Base-by-base conservation (phyloP, 257 asterid species). In the Solanum appendiculatum region DNA sequence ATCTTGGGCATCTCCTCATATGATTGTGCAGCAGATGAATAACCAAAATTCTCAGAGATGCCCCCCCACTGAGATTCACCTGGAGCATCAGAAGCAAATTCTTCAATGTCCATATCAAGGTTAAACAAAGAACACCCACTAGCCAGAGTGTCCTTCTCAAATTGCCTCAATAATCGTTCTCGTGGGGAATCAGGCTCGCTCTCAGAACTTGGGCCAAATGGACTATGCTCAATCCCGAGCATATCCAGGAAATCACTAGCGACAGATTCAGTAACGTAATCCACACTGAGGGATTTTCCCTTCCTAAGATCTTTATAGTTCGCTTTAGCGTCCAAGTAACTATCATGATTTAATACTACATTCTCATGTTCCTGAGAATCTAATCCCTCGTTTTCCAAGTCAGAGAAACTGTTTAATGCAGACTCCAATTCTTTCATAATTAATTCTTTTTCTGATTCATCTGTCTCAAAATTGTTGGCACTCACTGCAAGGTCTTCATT, bases 151-250 rank as follows among this genome's bases (percentile, higher is more conserved):
- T 96, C 99, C 91, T 93, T 90, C 93, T 97, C 99, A 86, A 97
- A 97, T 89, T 97, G 94, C 92, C 97, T 91, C 74, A 95, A 92
- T 37, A 97, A 87, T 58, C 93, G 93, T 89, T 94, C 99, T 91
- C 99, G 91, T 9, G 99, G 99, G 72, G 99, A 97, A 72, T 95
- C 99, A 1, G 99, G 96, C 88, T 97, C 99, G 78, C 98, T 95
- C 89, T 92, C 98, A 34, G 98, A 96, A 91, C 95, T 95, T 89
- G 90, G 88, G 90, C 95, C 93, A 85, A 90, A 86, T 86, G 98
- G 98, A 88, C 96, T 92, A 44, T 93, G 92, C 89, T 95, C 97
- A 86, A 95, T 89, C 46, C 98, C 98, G 83, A 94, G 91, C 96
- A 95, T 92, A 77, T 95, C 95, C 90, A 97, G 84, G 96, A 97